Conservation (phyloP, 2,329 filamentous ascomycete genomes). For the Cytospora mali region DNA sequence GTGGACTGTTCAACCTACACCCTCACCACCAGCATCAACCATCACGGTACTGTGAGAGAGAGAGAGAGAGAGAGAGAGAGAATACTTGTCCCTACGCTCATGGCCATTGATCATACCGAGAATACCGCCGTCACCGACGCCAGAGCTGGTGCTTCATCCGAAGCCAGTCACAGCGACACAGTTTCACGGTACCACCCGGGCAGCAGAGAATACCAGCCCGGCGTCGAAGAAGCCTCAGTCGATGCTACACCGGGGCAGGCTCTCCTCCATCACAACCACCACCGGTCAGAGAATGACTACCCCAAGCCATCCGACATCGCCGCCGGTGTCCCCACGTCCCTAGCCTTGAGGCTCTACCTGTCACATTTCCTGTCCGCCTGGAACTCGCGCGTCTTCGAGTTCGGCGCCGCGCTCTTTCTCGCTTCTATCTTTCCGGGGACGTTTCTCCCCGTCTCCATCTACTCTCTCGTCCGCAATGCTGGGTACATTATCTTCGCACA, state of each 20-base stretch:
- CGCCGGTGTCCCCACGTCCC: constrained; percentile 13
- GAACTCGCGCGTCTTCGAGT: constrained; percentile 67
- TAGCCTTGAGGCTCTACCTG: constrained; percentile 48
- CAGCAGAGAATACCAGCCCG: not conserved
- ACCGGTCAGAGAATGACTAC: constrained; percentile 3
- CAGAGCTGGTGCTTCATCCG: not conserved
- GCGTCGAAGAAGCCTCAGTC: not conserved
- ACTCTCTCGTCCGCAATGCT: constrained; percentile 63
- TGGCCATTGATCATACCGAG: not conserved
- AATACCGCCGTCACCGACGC: not conserved
- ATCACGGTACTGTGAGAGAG: no score
- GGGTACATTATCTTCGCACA: constrained; percentile 62
- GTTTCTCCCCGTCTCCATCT: constrained; percentile 68
- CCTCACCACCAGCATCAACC: not conserved
- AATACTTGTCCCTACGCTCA: not conserved
- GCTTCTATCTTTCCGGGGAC: constrained; percentile 59
- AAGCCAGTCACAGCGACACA: not conserved
- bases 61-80: no score
- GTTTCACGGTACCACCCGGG: not conserved
- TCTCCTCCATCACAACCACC: not conserved
- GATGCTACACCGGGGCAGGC: not conserved
- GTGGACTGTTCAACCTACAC: not conserved
- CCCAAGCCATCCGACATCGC: not conserved
- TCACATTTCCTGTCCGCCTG: constrained; percentile 66
- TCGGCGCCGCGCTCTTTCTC: constrained; percentile 62